Percentiles rank a stretch among this genome's conserved stretches.
Conservation (phyloP, 805 yeast genomes). For the Candida pseudofarinosa region DNA sequence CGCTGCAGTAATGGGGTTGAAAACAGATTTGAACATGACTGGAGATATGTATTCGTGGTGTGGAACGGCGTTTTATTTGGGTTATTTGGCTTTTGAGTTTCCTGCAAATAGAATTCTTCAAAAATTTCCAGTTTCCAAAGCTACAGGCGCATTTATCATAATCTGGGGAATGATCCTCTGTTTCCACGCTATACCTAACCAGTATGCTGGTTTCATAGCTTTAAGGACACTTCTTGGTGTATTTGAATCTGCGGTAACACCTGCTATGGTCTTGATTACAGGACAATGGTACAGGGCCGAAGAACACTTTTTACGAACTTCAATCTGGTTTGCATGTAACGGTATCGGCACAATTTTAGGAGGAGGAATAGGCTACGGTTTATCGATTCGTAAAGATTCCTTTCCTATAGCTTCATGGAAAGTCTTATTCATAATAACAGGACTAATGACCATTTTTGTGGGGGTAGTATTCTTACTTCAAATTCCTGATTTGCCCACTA, state of each 20-base stretch:
- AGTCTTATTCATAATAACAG: slow-evolving; percentile 39
- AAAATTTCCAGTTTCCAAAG: slow-evolving; percentile 52
- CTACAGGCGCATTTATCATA: slow-evolving; percentile 45
- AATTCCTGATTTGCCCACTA: slow-evolving; percentile 27
- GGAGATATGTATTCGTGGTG: slow-evolving; percentile 35
- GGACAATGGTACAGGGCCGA: slow-evolving; percentile 32
- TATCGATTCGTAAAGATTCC: slow-evolving; percentile 7
- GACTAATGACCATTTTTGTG: slow-evolving; percentile 32
- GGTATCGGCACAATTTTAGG: slow-evolving; percentile 40
- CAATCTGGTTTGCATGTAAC: slow-evolving; percentile 33
- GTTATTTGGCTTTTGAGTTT: slow-evolving; percentile 56
- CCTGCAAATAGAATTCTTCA: slow-evolving; percentile 48
- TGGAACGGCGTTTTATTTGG: slow-evolving; percentile 45
- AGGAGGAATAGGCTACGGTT: slow-evolving; percentile 24
- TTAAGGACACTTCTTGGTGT: slow-evolving; percentile 35
- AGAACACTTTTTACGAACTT: slow-evolving; percentile 32
- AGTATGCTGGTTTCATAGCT: slow-evolving; percentile 35
- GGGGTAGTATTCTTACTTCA: slow-evolving; percentile 25
- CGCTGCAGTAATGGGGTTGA: slow-evolving; percentile 36
- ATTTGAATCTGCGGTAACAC: slow-evolving; percentile 39
- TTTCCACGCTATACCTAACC: slow-evolving; percentile 48
- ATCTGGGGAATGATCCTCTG: slow-evolving; percentile 60
- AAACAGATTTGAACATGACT: slow-evolving; percentile 31
- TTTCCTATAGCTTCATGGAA: slow-evolving; percentile 32
- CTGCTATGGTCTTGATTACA: slow-evolving; percentile 34